Evolutionary conservation across 495 filamentous ascomycete species (phyloP).

Genomic region (Pseudomonodictys pantanalensis): DNA sequence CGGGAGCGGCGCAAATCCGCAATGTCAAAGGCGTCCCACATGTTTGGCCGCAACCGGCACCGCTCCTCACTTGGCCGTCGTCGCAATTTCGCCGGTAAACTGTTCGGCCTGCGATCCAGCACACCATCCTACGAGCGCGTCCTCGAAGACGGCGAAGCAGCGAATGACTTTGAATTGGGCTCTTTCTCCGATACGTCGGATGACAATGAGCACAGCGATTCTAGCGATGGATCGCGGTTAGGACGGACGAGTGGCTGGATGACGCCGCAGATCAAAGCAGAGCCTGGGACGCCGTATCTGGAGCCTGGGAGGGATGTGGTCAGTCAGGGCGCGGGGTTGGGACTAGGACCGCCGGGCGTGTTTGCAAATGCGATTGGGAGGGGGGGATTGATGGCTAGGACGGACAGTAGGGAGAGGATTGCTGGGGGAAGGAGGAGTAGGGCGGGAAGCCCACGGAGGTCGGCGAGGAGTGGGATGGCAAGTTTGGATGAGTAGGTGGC

Average conservation of each 20-base stretch:
- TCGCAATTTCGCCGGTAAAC: constrained; percentile 43
- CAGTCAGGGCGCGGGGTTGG: constrained; percentile 30
- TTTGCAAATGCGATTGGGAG: constrained; percentile 60
- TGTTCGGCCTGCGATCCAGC: constrained; percentile 56
- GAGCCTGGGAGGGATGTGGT: constrained; percentile 27
- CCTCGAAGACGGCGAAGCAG: constrained; percentile 68
- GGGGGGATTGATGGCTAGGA: constrained; percentile 70
- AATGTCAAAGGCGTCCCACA: constrained; percentile 55
- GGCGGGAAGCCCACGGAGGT: constrained; percentile 59
- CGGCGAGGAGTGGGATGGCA: constrained; percentile 12
- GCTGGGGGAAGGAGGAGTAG: constrained; percentile 54
- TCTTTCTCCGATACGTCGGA: constrained; percentile 45
- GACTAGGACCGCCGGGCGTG: constrained; percentile 23
- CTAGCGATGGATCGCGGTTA: constrained; percentile 50
- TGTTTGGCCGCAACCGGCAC: constrained; percentile 38
- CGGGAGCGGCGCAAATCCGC: constrained; percentile 69
- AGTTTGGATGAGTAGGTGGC: constrained; percentile 10
- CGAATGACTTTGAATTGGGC: constrained; percentile 46
- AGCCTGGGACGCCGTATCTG: constrained; percentile 55
- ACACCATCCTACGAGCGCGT: constrained; percentile 73
- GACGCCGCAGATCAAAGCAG: constrained; percentile 61
- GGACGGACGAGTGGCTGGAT: constrained; percentile 61
- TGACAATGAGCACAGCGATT: constrained; percentile 50
- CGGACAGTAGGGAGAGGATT: constrained; percentile 76
- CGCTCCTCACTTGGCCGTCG: constrained; percentile 49